Evolutionary conservation across 2,329 filamentous ascomycete species (phyloP).

Genomic region (Alternaria infectoria): DNA sequence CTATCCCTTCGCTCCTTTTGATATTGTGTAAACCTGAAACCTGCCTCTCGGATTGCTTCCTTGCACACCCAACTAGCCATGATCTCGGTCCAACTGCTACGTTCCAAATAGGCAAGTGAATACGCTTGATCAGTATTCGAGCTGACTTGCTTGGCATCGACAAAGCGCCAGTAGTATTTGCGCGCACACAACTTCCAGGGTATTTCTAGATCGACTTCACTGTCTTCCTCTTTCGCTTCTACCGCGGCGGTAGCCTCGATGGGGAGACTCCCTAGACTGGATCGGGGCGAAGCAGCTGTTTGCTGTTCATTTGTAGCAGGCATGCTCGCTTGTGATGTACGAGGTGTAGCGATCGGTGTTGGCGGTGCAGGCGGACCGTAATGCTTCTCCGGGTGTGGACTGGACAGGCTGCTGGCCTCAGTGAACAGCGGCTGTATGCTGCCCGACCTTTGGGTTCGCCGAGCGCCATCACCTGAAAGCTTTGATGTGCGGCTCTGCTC

Average conservation of each 20-base stretch:
- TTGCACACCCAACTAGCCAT: slow-evolving; percentile 48
- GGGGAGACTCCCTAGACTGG: slow-evolving; percentile 35
- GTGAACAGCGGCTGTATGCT: slow-evolving; percentile 38
- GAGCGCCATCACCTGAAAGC: slow-evolving; percentile 14
- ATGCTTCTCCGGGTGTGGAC: slow-evolving; percentile 24
- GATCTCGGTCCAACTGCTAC: slow-evolving; percentile 45
- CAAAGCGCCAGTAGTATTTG: slow-evolving; percentile 43
- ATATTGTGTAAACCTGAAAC: slow-evolving; percentile 36
- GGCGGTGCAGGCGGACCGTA: slow-evolving; percentile 30
- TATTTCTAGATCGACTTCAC: slow-evolving; percentile 41
- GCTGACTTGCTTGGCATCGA: slow-evolving; percentile 40
- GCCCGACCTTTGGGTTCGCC: slow-evolving; percentile 20
- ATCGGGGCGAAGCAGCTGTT: slow-evolving; percentile 31
- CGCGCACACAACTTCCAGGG: slow-evolving; percentile 45
- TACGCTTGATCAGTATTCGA: slow-evolving; percentile 38
- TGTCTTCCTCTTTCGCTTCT: slow-evolving; percentile 40
- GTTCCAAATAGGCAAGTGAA: slow-evolving; percentile 36
- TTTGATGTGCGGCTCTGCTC: slow-evolving; percentile 22
- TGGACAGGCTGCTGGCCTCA: slow-evolving; percentile 30
- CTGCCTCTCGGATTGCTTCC: slow-evolving; percentile 45
- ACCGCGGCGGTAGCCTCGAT: slow-evolving; percentile 40
- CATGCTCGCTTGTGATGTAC: slow-evolving; percentile 23
- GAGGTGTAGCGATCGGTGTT: slow-evolving; percentile 37
- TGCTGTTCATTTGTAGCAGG: slow-evolving; percentile 12
- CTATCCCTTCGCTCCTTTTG: slow-evolving; percentile 42